phyloP scores from a whole-genome alignment of 2,329 filamentous ascomycete species.

The Alternaria dauci region DNA sequence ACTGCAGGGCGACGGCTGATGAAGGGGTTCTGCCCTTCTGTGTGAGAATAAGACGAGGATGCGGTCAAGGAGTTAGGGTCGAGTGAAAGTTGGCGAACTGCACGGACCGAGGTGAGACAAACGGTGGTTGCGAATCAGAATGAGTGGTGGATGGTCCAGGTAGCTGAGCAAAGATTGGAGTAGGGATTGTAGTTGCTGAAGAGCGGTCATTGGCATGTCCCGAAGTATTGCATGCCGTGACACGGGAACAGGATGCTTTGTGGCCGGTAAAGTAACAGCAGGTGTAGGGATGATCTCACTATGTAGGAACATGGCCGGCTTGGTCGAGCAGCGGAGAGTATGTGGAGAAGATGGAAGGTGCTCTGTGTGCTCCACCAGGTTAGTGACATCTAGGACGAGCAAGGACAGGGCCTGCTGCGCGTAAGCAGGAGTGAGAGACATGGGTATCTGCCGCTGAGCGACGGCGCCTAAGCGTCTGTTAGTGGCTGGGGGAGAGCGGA shows the following conservation, averaged over 20 bases:
- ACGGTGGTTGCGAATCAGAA: conserved; percentile 12
- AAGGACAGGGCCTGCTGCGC: conserved; percentile 41
- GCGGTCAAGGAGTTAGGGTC: conserved; percentile 22
- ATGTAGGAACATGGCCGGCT: conserved; percentile 42
- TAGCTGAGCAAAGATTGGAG: conserved; percentile 7
- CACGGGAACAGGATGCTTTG: conserved; percentile 34
- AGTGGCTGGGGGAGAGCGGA: conserved; percentile 36
- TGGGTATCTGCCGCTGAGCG: conserved; percentile 32
- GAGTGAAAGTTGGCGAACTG: conserved; percentile 27
- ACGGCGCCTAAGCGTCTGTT: conserved; percentile 27
- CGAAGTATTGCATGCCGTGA: conserved; percentile 38
- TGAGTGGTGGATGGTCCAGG: background rate
- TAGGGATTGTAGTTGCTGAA: conserved; percentile 12
- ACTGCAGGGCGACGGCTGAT: conserved; percentile 35
- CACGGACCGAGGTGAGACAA: conserved; percentile 28
- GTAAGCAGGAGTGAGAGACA: conserved; percentile 34
- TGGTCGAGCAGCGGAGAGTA: conserved; percentile 44
- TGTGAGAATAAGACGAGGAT: conserved; percentile 41
- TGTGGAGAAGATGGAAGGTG: conserved; percentile 50
- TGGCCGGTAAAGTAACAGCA: conserved; percentile 36
- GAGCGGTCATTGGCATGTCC: conserved; percentile 24
- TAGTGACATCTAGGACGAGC: conserved; percentile 35
- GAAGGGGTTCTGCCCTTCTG: conserved; percentile 30
- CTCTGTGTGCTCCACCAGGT: conserved; percentile 41
- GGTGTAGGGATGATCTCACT: conserved; percentile 46